Percentiles rank a stretch among this genome's conserved stretches.
phyloP scores from a whole-genome alignment of 805 yeast species.

The Sungouiozyma intestinalis region DNA sequence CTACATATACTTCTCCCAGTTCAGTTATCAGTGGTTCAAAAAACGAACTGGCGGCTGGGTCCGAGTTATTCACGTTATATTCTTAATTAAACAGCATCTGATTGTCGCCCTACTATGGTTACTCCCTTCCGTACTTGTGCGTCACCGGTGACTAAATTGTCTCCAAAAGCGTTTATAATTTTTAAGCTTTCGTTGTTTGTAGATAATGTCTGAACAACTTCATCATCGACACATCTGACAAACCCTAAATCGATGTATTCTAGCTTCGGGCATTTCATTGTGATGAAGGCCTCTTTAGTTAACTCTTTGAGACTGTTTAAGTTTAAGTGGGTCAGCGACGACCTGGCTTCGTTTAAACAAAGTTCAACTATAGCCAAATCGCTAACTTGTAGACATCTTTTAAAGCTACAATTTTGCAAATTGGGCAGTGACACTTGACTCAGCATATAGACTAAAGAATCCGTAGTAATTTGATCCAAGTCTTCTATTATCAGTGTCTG shows the following conservation, averaged over 20 bases:
- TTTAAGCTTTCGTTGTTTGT: conserved; percentile 50
- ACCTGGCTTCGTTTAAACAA: conserved; percentile 45
- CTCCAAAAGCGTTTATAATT: conserved; percentile 72
- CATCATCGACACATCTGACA: conserved; percentile 65
- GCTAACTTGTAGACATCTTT: conserved; percentile 55
- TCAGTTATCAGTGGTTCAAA: too few relatives aligned
- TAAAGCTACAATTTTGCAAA: conserved; percentile 46
- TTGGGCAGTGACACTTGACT: conserved; percentile 40
- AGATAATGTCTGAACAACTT: conserved; percentile 46
- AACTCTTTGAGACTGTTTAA: conserved; percentile 63
- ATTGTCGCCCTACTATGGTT: conserved; percentile 64
- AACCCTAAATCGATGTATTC: conserved; percentile 71
- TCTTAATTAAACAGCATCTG: too few relatives aligned
- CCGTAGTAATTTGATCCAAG: conserved; percentile 59
- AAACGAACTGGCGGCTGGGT: too few relatives aligned
- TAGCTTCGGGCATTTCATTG: conserved; percentile 46
- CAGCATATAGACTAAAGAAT: conserved; percentile 52
- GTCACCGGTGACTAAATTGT: conserved; percentile 52
- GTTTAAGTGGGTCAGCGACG: conserved; percentile 57
- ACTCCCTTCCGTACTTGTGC: conserved; percentile 45
- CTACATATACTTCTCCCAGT: too few relatives aligned
- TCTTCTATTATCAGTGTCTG: conserved; percentile 47
- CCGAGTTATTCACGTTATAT: too few relatives aligned
- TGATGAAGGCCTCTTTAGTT: conserved; percentile 39
- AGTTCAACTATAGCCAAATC: conserved; percentile 54